Conservation (phyloP, 371 early-diverging fungal species). For the Paramicrosporidium saccamoebae region DNA sequence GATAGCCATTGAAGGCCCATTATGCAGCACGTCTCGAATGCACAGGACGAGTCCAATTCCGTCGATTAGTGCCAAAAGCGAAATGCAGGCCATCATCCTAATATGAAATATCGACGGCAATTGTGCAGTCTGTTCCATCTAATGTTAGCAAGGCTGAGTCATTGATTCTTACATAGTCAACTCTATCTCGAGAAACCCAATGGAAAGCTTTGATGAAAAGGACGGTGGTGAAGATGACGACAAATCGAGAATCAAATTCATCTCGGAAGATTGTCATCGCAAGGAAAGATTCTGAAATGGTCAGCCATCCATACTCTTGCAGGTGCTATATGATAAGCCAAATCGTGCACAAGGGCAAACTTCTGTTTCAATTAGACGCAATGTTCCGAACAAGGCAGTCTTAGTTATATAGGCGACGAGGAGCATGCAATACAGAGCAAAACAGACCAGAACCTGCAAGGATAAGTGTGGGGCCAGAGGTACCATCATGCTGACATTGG, state of each 20-base stretch:
- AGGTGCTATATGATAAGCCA: slow-evolving; percentile 21
- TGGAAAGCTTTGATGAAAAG: slow-evolving; percentile 72
- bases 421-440: no score
- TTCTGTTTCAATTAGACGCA: slow-evolving; percentile 67
- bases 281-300: slow-evolving; percentile 69
- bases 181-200: slow-evolving; percentile 68
- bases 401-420: no score
- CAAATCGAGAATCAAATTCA: slow-evolving; percentile 55
- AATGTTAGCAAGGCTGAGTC: background rate
- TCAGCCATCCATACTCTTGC: slow-evolving; percentile 79
- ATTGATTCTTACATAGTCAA: slow-evolving; percentile 35
- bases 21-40: slow-evolving; percentile 20
- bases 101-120: slow-evolving; percentile 3
- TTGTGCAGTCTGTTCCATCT: slow-evolving; percentile 4
- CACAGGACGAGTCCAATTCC: slow-evolving; percentile 17
- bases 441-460: no score
- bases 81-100: slow-evolving; percentile 25
- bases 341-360: slow-evolving; percentile 6
- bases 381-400: slow-evolving; percentile 72
- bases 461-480: no score
- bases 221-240: slow-evolving; percentile 38
- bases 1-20: slow-evolving; percentile 15
- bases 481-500: no score
- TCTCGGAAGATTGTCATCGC: slow-evolving; percentile 84
- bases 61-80: slow-evolving; percentile 2